Percentiles rank a stretch among this genome's conserved stretches.
phyloP scores from a whole-genome alignment of 2,329 filamentous ascomycete species.

The Dryadomyces quercus-mongolicae region DNA sequence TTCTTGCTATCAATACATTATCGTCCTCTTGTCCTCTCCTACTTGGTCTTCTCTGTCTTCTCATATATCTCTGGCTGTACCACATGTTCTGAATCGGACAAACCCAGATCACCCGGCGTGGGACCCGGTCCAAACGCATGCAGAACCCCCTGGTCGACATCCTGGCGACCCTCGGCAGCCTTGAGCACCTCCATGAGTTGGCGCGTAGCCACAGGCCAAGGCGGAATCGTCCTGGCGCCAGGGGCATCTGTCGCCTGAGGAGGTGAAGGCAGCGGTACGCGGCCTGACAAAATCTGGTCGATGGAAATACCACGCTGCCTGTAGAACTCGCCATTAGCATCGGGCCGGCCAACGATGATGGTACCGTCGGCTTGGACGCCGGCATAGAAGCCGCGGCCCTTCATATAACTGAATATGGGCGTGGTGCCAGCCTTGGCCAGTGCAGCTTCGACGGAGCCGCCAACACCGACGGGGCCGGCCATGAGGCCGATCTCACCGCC shows the following conservation, averaged over 20 bases:
- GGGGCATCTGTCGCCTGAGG: not conserved
- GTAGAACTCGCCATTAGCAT: slow-evolving; percentile 64
- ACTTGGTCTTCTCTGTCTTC: not conserved
- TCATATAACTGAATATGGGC: slow-evolving; percentile 61
- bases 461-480: slow-evolving; percentile 44
- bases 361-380: slow-evolving; percentile 64
- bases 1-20: not conserved
- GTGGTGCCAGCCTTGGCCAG: slow-evolving; percentile 15
- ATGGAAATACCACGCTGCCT: slow-evolving; percentile 23
- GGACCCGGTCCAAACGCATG: slow-evolving; percentile 2
- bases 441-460: slow-evolving; percentile 50
- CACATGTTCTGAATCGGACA: not conserved
- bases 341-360: slow-evolving; percentile 57
- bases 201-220: slow-evolving; percentile 8
- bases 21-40: not conserved
- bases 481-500: slow-evolving; percentile 56
- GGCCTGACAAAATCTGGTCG: slow-evolving; percentile 10
- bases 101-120: slow-evolving; percentile 6
- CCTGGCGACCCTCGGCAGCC: slow-evolving; percentile 11
- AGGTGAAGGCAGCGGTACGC: slow-evolving; percentile 7
- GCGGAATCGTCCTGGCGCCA: not conserved
- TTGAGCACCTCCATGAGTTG: slow-evolving; percentile 13
- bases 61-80: too few species aligned
- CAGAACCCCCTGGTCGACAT: slow-evolving; percentile 6
- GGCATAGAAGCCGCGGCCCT: slow-evolving; percentile 59